These are phyloP conservation scores for Phascolomyces articulosus DNA, from an alignment of 371 early-diverging fungal genomes.

Conservation along the genomic window DNA sequence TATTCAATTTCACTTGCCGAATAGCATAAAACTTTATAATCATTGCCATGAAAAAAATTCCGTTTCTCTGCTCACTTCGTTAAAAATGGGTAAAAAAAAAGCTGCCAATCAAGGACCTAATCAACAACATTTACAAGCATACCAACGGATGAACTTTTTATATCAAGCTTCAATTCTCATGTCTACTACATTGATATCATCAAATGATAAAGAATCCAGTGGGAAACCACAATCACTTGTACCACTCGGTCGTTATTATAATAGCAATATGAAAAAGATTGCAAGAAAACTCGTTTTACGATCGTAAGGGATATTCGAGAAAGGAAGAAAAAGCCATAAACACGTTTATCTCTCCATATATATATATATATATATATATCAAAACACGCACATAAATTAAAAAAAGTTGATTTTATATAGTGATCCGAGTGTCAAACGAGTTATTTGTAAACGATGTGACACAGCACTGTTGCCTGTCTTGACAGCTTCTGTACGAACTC, in stretches of 20 bases:
- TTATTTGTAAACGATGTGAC: conserved; percentile 46
- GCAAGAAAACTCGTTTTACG: conserved; percentile 36
- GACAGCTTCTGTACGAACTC: conserved; percentile 28
- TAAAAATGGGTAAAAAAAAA: conserved; percentile 29
- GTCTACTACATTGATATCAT: conserved; percentile 24
- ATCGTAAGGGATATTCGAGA: conserved; percentile 24
- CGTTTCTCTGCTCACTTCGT: too few species aligned
- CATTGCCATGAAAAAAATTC: too few species aligned
- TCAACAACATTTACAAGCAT: conserved; percentile 36
- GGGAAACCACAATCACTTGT: conserved; percentile 8
- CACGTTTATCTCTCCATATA: too few species aligned
- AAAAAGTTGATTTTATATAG: conserved; percentile 10
- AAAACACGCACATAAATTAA: too few species aligned
- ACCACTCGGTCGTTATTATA: conserved; percentile 38
- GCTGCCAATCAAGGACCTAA: conserved; percentile 15
- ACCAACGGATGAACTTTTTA: conserved; percentile 42
- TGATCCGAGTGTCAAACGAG: conserved; percentile 41
- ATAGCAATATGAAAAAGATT: conserved; percentile 39
- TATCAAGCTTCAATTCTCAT: conserved; percentile 45
- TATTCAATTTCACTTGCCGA: not conserved
- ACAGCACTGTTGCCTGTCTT: conserved; percentile 36
- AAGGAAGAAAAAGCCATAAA: not conserved
- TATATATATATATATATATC: too few species aligned
- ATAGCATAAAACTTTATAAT: too few species aligned
- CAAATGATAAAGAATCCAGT: not conserved